Base-by-base conservation (phyloP, 805 yeast species). In the Candida tammaniensis region DNA sequence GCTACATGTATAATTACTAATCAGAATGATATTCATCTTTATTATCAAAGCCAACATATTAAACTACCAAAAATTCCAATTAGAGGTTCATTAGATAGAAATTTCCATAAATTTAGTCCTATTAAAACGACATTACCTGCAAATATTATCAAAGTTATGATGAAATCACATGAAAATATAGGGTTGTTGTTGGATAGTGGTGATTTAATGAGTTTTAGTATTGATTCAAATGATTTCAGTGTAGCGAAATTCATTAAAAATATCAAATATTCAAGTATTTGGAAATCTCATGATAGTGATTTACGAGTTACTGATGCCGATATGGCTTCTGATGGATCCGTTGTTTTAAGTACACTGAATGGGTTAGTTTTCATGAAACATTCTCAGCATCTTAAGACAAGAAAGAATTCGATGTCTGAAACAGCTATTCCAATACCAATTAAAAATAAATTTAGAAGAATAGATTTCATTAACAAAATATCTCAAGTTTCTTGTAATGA, bases 241-340 rank as follows among this genome's bases (percentile, higher is more conserved):
- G n/a, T 30, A 9, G n/a, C n/a, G n/a, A n/a, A n/a, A n/a, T n/a
- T n/a, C n/a, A n/a, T n/a, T n/a, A 41, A 32, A 13, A 70, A 69
- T 12, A 52, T 76, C 10, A 78, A 70, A 28, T 78, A 74, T 44
- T 43, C 53, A 1, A 54, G 60, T 1, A 59, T 74, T n/a, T 85
- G 93, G 91, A 68, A 59, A 20, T 85, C 89, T 1, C 67, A 74
- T 36, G 75, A 74, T 31, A 53, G 57, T 8, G 80, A 76, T 45
- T 59, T 76, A 69, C 66, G 62, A 36, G 86, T 77, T 30, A 63
- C 61, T 4, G 95, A 86, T 57, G 72, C 84, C 20, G 91, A 80
- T 48, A 68, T 81, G 27, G 74, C 83, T 2, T 63, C 59, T 12
- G 84, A 81, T 48, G 94, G 94, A 0, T 77, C 85, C 0, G 54